Evolutionary conservation across 192 early-diverging fungal genomes (phyloP).

Genomic region (Backusella westeae): DNA sequence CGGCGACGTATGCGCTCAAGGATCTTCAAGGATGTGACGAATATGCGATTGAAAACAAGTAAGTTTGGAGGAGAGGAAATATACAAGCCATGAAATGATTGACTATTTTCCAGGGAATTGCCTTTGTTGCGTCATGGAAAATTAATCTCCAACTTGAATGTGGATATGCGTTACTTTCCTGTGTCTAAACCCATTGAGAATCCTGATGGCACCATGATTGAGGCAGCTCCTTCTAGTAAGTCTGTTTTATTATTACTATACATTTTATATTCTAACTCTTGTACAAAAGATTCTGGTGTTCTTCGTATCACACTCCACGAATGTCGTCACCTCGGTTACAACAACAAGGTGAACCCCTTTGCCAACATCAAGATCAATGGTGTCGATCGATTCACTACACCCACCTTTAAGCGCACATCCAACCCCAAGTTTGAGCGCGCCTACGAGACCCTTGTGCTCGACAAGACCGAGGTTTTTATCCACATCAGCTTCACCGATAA

Average conservation of each 20-base stretch:
- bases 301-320: slow-evolving; percentile 60
- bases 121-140: slow-evolving; percentile 31
- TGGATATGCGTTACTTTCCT: slow-evolving; percentile 40
- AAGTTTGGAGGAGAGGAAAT: background rate
- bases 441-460: slow-evolving; percentile 64
- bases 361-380: slow-evolving; percentile 50
- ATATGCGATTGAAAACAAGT: slow-evolving; percentile 14
- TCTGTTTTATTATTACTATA: background rate
- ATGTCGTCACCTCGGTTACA: slow-evolving; percentile 46
- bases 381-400: slow-evolving; percentile 47
- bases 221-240: slow-evolving; percentile 53
- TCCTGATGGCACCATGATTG: slow-evolving; percentile 40
- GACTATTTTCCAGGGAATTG: slow-evolving; percentile 15
- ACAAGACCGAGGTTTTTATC: slow-evolving; percentile 54
- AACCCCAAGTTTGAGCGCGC: slow-evolving; percentile 75
- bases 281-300: slow-evolving; percentile 47
- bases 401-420: slow-evolving; percentile 62
- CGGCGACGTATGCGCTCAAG: slow-evolving; percentile 12
- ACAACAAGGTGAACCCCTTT: slow-evolving; percentile 39
- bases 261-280: too few relatives aligned
- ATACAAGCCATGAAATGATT: too few relatives aligned
- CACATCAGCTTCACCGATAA: slow-evolving; percentile 60
- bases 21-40: slow-evolving; percentile 16
- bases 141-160: slow-evolving; percentile 25
- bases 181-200: slow-evolving; percentile 37